Evolutionary conservation across 805 yeast species (phyloP).

Genomic region (Kregervanrija fluxuum): DNA sequence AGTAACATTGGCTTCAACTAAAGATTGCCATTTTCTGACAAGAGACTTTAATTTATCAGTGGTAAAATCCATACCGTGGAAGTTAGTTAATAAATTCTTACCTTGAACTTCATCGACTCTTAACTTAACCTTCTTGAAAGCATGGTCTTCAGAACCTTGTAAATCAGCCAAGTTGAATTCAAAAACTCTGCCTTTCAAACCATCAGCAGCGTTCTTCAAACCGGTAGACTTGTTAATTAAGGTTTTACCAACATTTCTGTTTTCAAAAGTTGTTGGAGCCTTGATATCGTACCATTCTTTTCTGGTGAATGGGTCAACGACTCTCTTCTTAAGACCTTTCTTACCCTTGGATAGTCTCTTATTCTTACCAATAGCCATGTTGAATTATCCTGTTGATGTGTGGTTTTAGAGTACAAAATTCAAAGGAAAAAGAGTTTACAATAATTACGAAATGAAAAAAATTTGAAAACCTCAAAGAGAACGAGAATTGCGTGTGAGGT

Average conservation of each 20-base stretch:
- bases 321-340: constrained; percentile 99
- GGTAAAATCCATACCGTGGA: constrained; percentile 99
- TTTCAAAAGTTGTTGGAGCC: constrained; percentile 98
- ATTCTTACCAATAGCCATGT: constrained; percentile 57
- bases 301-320: constrained; percentile 98
- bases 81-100: constrained; percentile 96
- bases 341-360: constrained; percentile 82
- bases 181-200: constrained; percentile 95
- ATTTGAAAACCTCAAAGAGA: too few species aligned
- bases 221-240: constrained; percentile 98
- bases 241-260: constrained; percentile 98
- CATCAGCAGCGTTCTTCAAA: constrained; percentile 96
- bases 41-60: constrained; percentile 95
- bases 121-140: constrained; percentile 94
- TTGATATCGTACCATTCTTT: constrained; percentile 98
- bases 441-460: too few species aligned
- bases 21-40: constrained; percentile 98
- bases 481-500: too few species aligned
- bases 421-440: too few species aligned
- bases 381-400: constrained; percentile 18
- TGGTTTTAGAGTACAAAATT: too few species aligned
- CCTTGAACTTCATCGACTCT: constrained; percentile 99
- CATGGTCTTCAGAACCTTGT: constrained; percentile 98
- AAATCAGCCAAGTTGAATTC: constrained; percentile 95
- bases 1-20: constrained; percentile 96